A percentile compares a stretch with the other conserved stretches of the same genome.
phyloP scores from a whole-genome alignment of 2,329 filamentous ascomycete genomes.

The Fusarium sp. region DNA sequence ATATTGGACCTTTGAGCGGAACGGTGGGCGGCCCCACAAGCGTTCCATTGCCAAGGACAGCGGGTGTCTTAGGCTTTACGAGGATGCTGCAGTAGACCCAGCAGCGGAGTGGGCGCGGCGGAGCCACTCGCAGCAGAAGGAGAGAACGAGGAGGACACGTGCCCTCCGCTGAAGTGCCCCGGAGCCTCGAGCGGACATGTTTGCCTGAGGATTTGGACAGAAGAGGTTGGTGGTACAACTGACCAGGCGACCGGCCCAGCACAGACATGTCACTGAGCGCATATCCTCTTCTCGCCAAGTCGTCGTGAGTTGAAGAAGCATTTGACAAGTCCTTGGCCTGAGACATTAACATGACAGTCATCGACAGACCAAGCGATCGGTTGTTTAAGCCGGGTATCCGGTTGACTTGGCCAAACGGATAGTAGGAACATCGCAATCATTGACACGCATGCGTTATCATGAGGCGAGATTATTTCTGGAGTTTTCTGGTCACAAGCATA shows the following conservation, averaged over 20 bases:
- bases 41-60: constrained; percentile 28
- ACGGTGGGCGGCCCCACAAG: constrained; percentile 35
- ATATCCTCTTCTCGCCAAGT: constrained; percentile 20
- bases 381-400: constrained; percentile 3
- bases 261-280: constrained; percentile 16
- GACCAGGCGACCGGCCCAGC: neutral
- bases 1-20: constrained; percentile 23
- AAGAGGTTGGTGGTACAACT: neutral
- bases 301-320: constrained; percentile 30
- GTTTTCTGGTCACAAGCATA: neutral
- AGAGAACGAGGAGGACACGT: constrained; percentile 27
- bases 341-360: constrained; percentile 2
- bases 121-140: constrained; percentile 26
- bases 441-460: neutral
- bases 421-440: neutral
- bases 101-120: constrained; percentile 30
- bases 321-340: constrained; percentile 39
- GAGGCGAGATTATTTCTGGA: neutral
- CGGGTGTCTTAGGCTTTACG: constrained; percentile 17
- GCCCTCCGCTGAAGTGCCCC: constrained; percentile 26
- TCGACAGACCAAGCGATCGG: constrained; percentile 1
- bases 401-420: constrained; percentile 8
- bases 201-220: neutral
- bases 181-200: constrained; percentile 22
- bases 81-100: constrained; percentile 8